phyloP scores from a whole-genome alignment of 192 early-diverging fungal genomes.

The Cetraspora pellucida region DNA sequence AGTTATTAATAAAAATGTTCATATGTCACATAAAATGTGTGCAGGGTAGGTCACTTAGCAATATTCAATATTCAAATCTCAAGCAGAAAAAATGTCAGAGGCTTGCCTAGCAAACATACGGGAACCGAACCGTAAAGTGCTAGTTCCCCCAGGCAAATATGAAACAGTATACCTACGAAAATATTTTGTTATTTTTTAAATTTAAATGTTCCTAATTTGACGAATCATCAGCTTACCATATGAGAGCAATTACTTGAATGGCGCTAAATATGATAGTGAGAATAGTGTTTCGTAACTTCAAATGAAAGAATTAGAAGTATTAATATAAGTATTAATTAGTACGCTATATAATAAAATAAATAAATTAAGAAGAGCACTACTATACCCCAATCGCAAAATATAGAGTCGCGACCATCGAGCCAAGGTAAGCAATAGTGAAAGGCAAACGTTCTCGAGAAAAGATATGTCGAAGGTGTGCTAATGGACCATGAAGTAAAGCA shows the following conservation, averaged over 20 bases:
- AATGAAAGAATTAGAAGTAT: background rate
- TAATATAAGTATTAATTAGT: background rate
- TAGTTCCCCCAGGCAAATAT: slow-evolving; percentile 27
- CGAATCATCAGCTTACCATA: slow-evolving; percentile 22
- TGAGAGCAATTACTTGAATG: slow-evolving; percentile 29
- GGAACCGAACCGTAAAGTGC: slow-evolving; percentile 10
- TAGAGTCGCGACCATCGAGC: slow-evolving; percentile 81
- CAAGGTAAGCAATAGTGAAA: slow-evolving; percentile 80
- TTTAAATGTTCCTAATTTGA: background rate
- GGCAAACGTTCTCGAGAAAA: slow-evolving; percentile 76
- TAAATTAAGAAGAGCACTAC: slow-evolving; percentile 10
- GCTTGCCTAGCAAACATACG: slow-evolving; percentile 25
- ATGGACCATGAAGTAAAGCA: slow-evolving; percentile 79
- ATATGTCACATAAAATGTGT: no score
- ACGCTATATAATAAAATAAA: background rate
- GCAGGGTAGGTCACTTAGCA: no score
- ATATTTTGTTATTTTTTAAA: background rate
- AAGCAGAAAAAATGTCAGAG: slow-evolving; percentile 6
- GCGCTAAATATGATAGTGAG: slow-evolving; percentile 19
- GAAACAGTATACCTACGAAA: slow-evolving; percentile 28
- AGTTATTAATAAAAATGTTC: no score
- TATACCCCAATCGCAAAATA: slow-evolving; percentile 81
- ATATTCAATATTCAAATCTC: no score
- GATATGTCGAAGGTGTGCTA: slow-evolving; percentile 79
- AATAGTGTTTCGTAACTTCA: slow-evolving; percentile 5